Base-by-base conservation (phyloP, 352 stramenopile species). In the Peronospora farinosa region DNA sequence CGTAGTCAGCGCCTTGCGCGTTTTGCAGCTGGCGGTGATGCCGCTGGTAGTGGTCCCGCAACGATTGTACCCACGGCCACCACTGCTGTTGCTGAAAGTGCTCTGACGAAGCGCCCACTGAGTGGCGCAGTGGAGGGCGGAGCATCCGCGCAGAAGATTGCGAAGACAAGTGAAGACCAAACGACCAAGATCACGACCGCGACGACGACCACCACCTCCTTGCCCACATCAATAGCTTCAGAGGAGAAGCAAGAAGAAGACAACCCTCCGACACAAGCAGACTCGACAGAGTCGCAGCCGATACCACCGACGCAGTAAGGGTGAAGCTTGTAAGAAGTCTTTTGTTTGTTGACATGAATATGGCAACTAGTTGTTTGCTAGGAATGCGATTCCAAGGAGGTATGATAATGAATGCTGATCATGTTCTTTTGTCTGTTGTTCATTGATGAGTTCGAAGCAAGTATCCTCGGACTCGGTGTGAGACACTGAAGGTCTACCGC, bases 1-100 rank as follows among this genome's bases (percentile, higher is more conserved):
- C 70, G 70, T 32, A 80, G 60, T 45, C 70, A 80, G 47, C 70
- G 70, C 10, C 70, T 80, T 12, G 70, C 67, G 16, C 70, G 70
- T 11, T 80, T 80, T 60, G 60, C 57, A 5, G 48, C 54, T 54
- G 54, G 39, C 23, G 59, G 42, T 35, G 63, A 68, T 27, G 27
- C 47, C 16, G 11, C 47, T 32, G 28, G 37, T 39, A 41, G 47
- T 27, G 5, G 51, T 58, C 8, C 51, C 23, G 31, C 50, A 6
- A 11, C 41, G 0, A 17, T 30, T 17, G 32, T 23, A 2, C 10
- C 55, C 10, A 45, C 46, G 11, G 16, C 39, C 35, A n/a, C 27
- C 35, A 10, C 39, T 38, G 21, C 37, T 46, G 38, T n/a, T 37
- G 7, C 45, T 41, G 54, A 7, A 31, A 67, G 49, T 43, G 39